A percentile compares a stretch with the other conserved stretches of the same genome.
These are phyloP conservation scores for Pachyrhizus erosus DNA, from an alignment of 306 rosid species.

Conservation along the genomic window DNA sequence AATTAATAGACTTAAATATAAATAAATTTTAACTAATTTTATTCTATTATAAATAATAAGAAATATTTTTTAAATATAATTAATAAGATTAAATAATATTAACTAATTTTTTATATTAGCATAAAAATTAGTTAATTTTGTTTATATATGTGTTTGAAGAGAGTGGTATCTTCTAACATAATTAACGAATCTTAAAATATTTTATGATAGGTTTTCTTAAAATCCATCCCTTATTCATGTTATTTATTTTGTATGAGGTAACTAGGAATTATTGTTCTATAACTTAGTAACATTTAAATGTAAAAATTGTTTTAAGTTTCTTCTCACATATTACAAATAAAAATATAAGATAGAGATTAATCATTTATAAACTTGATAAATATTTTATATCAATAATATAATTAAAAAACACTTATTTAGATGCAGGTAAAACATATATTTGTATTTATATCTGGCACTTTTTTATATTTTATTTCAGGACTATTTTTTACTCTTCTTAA, in stretches of 20 bases:
- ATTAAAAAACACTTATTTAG: neutral
- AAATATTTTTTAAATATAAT: too few relatives aligned
- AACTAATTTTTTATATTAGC: too few relatives aligned
- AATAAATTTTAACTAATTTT: too few relatives aligned
- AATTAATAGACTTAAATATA: too few relatives aligned
- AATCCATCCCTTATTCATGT: neutral
- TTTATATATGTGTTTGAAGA: too few relatives aligned
- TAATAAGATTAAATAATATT: too few relatives aligned
- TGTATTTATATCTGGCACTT: neutral
- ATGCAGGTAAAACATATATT: neutral
- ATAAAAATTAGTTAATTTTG: too few relatives aligned
- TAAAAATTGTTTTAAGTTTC: neutral
- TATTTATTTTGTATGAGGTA: neutral
- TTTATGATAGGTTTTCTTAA: neutral
- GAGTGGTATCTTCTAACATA: neutral
- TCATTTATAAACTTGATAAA: too few relatives aligned
- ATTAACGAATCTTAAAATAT: neutral
- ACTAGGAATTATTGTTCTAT: neutral
- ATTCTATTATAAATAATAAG: too few relatives aligned
- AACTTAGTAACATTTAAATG: neutral
- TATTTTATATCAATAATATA: too few relatives aligned
- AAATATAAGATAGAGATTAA: neutral
- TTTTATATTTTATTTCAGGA: neutral
- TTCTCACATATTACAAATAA: neutral
- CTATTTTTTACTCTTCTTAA: neutral